phyloP scores from a whole-genome alignment of 2,329 filamentous ascomycete species.

The Plectosphaerella plurivora region DNA sequence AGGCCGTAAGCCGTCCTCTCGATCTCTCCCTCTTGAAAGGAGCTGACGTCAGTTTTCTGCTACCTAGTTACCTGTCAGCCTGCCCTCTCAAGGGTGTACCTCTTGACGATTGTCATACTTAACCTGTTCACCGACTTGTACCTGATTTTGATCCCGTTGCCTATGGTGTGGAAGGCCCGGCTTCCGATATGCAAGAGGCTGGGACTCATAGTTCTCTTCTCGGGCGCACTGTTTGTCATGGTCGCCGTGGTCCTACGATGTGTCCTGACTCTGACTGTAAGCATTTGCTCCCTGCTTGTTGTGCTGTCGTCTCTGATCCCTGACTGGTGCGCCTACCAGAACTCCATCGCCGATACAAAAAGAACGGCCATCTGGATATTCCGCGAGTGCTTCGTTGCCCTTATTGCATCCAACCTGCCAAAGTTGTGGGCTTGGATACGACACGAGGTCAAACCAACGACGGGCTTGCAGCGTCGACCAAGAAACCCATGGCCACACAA shows the following conservation, averaged over 20 bases:
- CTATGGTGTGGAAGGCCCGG: conserved; percentile 21
- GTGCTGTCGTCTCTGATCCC: neutral
- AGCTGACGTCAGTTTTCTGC: neutral
- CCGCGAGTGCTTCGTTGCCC: conserved; percentile 33
- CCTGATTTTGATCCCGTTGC: conserved; percentile 23
- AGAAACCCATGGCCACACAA: neutral
- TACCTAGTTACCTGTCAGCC: conserved; percentile 14
- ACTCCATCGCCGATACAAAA: too few species aligned
- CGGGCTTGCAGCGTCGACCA: neutral
- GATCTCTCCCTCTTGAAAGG: too few species aligned
- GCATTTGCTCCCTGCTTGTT: neutral
- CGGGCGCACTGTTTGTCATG: conserved; percentile 34
- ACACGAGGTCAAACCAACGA: conserved; percentile 5
- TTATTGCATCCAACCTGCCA: conserved; percentile 32
- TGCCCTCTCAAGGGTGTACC: conserved; percentile 16
- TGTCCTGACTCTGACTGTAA: conserved; percentile 20
- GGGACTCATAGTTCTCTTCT: conserved; percentile 32
- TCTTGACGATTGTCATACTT: conserved; percentile 21
- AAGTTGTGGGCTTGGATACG: conserved; percentile 23
- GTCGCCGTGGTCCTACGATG: conserved; percentile 31
- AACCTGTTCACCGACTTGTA: conserved; percentile 23
- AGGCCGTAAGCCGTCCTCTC: conserved; percentile 42
- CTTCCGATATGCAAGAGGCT: conserved; percentile 21
- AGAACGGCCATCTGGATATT: conserved; percentile 19
- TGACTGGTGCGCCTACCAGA: too few species aligned